These are phyloP conservation scores for Aspergillus wentii DNA, from an alignment of 495 filamentous ascomycete genomes.

Conservation along the genomic window DNA sequence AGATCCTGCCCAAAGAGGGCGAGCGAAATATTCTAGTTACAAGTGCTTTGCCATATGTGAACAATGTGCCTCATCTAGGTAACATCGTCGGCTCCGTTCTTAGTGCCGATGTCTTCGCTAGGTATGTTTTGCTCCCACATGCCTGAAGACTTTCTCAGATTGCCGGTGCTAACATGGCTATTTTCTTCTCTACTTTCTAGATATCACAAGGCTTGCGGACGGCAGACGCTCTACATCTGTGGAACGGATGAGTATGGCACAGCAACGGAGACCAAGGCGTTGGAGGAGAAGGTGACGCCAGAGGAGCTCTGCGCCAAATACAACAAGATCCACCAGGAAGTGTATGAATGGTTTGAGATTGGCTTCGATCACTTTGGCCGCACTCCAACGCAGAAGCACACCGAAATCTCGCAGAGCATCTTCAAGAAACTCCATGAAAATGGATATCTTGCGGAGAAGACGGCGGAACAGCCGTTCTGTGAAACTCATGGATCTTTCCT, in stretches of 20 bases:
- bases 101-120: slow-evolving; percentile 71
- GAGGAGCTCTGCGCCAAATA: slow-evolving; percentile 80
- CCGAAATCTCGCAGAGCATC: slow-evolving; percentile 79
- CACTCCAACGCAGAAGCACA: slow-evolving; percentile 77
- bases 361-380: slow-evolving; percentile 81
- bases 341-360: slow-evolving; percentile 88
- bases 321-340: slow-evolving; percentile 73
- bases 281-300: slow-evolving; percentile 63
- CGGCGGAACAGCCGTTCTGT: slow-evolving; percentile 78
- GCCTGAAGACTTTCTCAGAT: no score
- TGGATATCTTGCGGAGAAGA: slow-evolving; percentile 76
- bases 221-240: slow-evolving; percentile 51
- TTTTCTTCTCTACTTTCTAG: slow-evolving; percentile 26
- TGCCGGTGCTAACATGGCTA: slow-evolving; percentile 1
- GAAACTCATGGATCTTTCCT: slow-evolving; percentile 78
- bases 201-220: slow-evolving; percentile 66
- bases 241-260: slow-evolving; percentile 76
- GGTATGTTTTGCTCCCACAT: no score
- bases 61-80: slow-evolving; percentile 93
- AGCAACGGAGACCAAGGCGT: slow-evolving; percentile 78
- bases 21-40: slow-evolving; percentile 45
- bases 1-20: slow-evolving; percentile 38
- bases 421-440: slow-evolving; percentile 74
- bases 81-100: slow-evolving; percentile 91
- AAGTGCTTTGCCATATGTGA: slow-evolving; percentile 80